Base-by-base conservation (phyloP, 306 rosid genomes). In the Ormosia semicastrata region DNA sequence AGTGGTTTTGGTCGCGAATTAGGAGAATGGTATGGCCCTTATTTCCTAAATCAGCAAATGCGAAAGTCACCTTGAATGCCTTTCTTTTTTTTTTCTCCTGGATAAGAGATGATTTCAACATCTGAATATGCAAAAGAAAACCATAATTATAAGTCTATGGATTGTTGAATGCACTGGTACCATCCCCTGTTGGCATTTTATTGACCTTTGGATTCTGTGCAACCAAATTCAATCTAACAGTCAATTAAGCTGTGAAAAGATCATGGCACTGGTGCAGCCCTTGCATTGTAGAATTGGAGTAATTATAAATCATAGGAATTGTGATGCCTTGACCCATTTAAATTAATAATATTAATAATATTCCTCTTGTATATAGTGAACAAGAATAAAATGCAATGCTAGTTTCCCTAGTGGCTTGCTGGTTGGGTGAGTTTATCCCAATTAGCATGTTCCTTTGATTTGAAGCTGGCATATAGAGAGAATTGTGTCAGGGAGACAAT, bases 1-100 rank as follows among this genome's bases (percentile, higher is more conserved):
- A 95, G 99, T 53, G 99, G 99, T 78, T 95, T 92, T 37, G 99
- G 99, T 56, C 99, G 99, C 71, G 99, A 95, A 88, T 84, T 95
- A 73, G 99, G 99, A 83, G 94, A 92, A 85, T 95, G 99, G 99
- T 95, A 90, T 71, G 76, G 32, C 67, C 50, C 64, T 11, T 78
- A 40, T 47, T 74, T 77, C 50, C 78, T 75, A 49, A 47, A 64
- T 70, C 15, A 37, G 9, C 60, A 76, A 75, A 10, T 56, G 40
- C 52, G 36, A 66, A 76, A 73, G 36, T 81, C 50, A 15, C 43
- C 53, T 39, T 43, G 34, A 13, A 10, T 32, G 9, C 18, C 65
- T 32, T 13, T 39, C 4, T 60, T 78, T 56, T 11, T 52, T 12
- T 59, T 64, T 52, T 24, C 33, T 36, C 7, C 59, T 49, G 47